A percentile compares a stretch with the other conserved stretches of the same genome.
Conservation (phyloP, 306 rosid species). For the Vachellia collinsii region DNA sequence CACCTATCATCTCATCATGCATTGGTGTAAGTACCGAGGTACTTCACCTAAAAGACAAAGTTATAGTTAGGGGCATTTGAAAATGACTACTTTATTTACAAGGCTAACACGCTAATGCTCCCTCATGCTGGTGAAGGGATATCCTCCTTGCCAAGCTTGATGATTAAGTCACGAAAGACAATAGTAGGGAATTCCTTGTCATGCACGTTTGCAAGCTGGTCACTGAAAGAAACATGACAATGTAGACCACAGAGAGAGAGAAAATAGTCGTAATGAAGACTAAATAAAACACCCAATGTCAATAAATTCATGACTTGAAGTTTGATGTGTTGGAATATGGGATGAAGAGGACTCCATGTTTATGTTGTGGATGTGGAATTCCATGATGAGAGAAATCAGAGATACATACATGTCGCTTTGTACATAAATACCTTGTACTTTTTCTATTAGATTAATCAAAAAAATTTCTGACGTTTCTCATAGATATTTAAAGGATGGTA, state of each 20-base stretch:
- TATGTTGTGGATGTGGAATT: background rate
- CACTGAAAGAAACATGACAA: background rate
- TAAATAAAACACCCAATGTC: background rate
- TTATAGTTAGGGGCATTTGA: background rate
- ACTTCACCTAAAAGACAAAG: background rate
- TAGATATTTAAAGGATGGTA: background rate
- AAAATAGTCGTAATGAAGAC: background rate
- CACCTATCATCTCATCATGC: background rate
- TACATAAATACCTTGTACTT: background rate
- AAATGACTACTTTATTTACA: background rate
- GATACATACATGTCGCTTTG: background rate
- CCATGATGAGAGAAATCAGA: background rate
- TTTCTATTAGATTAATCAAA: background rate
- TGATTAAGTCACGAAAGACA: background rate
- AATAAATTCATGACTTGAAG: background rate
- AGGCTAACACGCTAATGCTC: background rate
- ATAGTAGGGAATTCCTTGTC: background rate
- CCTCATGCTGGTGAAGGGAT: background rate
- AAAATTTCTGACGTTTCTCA: background rate
- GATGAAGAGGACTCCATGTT: background rate
- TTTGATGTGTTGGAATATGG: background rate
- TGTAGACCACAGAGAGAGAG: background rate
- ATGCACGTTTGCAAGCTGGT: background rate
- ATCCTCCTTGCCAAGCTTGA: background rate
- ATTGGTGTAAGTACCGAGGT: background rate